Percentiles rank a stretch among this genome's conserved stretches.
Evolutionary conservation across 768 basidiomycete genomes (phyloP).

Genomic region (Tylopilus sp.): DNA sequence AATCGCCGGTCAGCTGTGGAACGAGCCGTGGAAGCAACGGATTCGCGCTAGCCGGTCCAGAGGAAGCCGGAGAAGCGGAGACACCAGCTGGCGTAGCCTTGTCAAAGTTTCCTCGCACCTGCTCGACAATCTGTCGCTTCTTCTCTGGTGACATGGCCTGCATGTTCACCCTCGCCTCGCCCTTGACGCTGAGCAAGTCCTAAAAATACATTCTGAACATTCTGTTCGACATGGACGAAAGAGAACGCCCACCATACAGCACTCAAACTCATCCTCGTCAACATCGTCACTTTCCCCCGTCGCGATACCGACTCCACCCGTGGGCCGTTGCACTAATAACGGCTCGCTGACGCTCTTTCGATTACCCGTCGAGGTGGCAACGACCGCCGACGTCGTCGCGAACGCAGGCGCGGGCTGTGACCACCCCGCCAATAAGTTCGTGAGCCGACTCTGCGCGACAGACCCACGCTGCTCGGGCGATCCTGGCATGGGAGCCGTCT

Average conservation of each 20-base stretch:
- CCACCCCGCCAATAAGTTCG: conserved; percentile 68
- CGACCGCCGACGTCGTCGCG: conserved; percentile 29
- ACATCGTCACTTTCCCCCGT: conserved; percentile 27
- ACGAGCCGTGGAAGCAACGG: conserved; percentile 61
- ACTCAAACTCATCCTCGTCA: conserved; percentile 54
- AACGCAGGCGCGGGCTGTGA: conserved; percentile 47
- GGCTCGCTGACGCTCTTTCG: conserved; percentile 75
- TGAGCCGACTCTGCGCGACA: conserved; percentile 56
- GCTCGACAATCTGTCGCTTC: conserved; percentile 64
- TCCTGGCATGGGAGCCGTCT: conserved; percentile 19
- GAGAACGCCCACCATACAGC: conserved; percentile 56
- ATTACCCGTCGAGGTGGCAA: conserved; percentile 33
- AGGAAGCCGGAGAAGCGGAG: conserved; percentile 33
- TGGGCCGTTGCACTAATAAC: conserved; percentile 48
- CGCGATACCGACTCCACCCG: conserved; percentile 30
- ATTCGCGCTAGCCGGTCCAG: conserved; percentile 55
- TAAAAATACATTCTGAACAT: conserved; percentile 27
- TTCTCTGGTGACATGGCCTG: conserved; percentile 55
- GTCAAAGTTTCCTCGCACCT: conserved; percentile 40
- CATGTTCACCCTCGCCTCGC: conserved; percentile 63
- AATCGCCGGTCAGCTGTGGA: conserved; percentile 74
- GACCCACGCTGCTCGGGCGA: conserved; percentile 51
- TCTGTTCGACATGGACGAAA: neutral
- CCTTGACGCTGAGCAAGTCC: conserved; percentile 74
- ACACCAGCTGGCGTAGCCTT: conserved; percentile 29